Conservation (phyloP, 306 rosid genomes). For the Vigna nakashimae region DNA sequence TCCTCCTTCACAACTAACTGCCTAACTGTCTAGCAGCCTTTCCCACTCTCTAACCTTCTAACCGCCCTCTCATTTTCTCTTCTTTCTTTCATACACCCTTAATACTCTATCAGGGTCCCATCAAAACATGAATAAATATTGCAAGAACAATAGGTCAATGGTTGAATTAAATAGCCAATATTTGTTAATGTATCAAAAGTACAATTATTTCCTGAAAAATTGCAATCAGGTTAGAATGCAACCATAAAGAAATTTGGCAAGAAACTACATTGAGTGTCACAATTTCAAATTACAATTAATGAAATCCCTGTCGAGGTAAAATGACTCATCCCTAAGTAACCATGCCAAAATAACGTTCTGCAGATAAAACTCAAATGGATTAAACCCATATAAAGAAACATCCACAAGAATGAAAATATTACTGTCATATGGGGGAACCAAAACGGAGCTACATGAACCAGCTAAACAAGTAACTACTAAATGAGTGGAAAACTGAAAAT, state of each 20-base stretch:
- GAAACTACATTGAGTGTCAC: conserved; percentile 15
- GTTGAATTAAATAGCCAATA: background rate
- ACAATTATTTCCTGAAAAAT: background rate
- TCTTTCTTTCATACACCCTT: no score
- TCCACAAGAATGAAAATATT: background rate
- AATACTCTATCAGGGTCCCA: no score
- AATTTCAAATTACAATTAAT: conserved; percentile 30
- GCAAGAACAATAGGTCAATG: conserved; percentile 12
- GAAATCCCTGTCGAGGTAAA: conserved; percentile 34
- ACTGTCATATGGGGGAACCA: background rate
- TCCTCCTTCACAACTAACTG: no score
- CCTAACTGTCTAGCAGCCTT: no score
- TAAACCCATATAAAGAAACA: conserved; percentile 29
- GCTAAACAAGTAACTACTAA: conserved; percentile 21
- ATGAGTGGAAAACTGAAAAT: conserved; percentile 25
- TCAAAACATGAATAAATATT: conserved; percentile 1
- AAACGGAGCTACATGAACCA: conserved; percentile 24
- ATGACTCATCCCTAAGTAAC: conserved; percentile 4
- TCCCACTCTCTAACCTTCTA: no score
- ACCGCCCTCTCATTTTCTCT: no score
- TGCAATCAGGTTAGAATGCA: conserved; percentile 17
- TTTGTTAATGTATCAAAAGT: background rate
- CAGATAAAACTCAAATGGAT: conserved; percentile 36
- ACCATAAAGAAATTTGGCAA: conserved; percentile 25
- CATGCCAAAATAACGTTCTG: conserved; percentile 19